phyloP scores from a whole-genome alignment of 331 rosid genomes.

The Acacia concinna region DNA sequence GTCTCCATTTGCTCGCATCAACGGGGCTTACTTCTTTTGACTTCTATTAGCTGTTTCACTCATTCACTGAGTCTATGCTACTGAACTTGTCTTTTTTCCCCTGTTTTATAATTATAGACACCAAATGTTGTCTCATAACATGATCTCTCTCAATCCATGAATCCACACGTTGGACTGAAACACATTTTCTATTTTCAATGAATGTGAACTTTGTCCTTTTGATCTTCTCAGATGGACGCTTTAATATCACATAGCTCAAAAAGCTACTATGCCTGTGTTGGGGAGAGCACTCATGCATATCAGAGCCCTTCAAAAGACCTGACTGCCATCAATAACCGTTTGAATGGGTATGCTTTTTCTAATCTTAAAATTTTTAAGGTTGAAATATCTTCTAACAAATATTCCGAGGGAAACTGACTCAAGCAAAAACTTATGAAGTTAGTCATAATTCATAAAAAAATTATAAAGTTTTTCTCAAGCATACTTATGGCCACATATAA shows the following conservation, averaged over 20 bases:
- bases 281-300: conserved; percentile 80
- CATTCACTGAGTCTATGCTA: neutral
- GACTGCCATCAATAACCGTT: conserved; percentile 72
- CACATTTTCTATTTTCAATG: neutral
- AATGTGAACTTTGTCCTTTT: neutral
- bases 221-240: conserved; percentile 64
- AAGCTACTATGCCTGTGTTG: conserved; percentile 80
- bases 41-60: neutral
- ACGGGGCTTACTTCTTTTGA: neutral
- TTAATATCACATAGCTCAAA: conserved; percentile 68
- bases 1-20: neutral
- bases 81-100: neutral
- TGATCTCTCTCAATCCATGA: conserved; percentile 6
- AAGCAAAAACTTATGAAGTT: neutral
- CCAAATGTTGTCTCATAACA: neutral
- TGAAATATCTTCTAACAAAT: neutral
- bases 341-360: conserved; percentile 53
- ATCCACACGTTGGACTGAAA: neutral
- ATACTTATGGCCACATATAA: neutral
- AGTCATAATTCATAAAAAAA: neutral
- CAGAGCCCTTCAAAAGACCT: conserved; percentile 83
- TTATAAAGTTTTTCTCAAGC: neutral
- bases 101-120: neutral
- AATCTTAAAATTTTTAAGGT: neutral
- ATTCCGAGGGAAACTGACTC: neutral